Evolutionary conservation across 176 grass and related monocot genomes (phyloP).

Genomic region (Oryza officinalis): DNA sequence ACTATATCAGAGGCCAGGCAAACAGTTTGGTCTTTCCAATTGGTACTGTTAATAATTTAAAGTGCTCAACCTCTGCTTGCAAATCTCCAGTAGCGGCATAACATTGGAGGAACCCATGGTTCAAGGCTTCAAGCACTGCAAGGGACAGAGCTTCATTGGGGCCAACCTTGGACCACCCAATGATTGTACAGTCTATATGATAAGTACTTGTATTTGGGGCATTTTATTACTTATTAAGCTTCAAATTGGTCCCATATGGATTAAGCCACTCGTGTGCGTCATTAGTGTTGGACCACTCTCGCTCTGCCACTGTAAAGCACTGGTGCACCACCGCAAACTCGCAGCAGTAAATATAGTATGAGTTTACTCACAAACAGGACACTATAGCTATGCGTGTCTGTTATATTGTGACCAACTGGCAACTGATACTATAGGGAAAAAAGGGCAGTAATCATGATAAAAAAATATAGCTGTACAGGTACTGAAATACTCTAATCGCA

Average conservation of each 20-base stretch:
- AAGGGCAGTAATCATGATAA: not conserved
- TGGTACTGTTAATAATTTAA: constrained; percentile 6
- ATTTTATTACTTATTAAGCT: no score
- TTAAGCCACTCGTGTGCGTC: not conserved
- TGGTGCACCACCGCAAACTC: not conserved
- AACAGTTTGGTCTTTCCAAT: constrained; percentile 1
- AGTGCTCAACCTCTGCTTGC: not conserved
- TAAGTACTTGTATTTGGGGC: no score
- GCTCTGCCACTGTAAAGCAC: not conserved
- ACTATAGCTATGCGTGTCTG: not conserved
- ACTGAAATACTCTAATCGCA: constrained; percentile 5
- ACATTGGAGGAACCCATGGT: not conserved
- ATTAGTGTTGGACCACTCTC: not conserved
- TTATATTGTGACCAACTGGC: not conserved
- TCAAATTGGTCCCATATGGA: not conserved
- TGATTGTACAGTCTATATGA: no score
- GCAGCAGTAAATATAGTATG: not conserved
- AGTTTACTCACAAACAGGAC: not conserved
- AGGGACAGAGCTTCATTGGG: not conserved
- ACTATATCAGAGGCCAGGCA: constrained; percentile 4
- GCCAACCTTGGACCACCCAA: not conserved
- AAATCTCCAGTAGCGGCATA: not conserved
- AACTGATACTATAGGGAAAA: not conserved
- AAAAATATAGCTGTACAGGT: constrained; percentile 8
- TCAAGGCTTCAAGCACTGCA: not conserved